phyloP scores from a whole-genome alignment of 1,139 yeast species.

The Magnusiomyces starmeri region DNA sequence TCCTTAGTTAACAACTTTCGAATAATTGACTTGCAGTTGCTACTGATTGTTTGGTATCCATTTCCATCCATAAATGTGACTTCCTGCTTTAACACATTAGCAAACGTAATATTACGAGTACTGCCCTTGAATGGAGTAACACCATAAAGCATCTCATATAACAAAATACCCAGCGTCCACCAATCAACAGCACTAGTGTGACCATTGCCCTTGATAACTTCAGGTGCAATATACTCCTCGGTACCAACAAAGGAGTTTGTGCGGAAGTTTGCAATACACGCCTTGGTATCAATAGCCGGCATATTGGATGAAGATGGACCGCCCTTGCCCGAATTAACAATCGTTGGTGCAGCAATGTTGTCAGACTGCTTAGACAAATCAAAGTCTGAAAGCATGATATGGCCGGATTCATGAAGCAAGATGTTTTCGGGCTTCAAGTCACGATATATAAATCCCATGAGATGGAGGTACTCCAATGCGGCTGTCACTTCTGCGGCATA shows the following conservation, averaged over 20 bases:
- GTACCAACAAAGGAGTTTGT: slow-evolving; percentile 98
- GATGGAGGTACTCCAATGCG: slow-evolving; percentile 87
- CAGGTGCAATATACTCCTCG: slow-evolving; percentile 97
- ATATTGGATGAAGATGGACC: slow-evolving; percentile 28
- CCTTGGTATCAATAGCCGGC: slow-evolving; percentile 71
- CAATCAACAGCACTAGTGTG: slow-evolving; percentile 98
- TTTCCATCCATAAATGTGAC: slow-evolving; percentile 55
- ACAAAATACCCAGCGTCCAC: slow-evolving; percentile 95
- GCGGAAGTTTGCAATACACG: slow-evolving; percentile 90
- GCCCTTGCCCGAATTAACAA: slow-evolving; percentile 32
- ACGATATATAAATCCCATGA: slow-evolving; percentile 94
- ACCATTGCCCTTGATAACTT: slow-evolving; percentile 92
- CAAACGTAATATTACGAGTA: slow-evolving; percentile 80
- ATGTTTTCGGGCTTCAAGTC: slow-evolving; percentile 95
- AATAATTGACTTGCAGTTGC: slow-evolving; percentile 70
- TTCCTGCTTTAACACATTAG: slow-evolving; percentile 77
- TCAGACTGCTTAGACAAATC: slow-evolving; percentile 89
- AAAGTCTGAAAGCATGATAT: slow-evolving; percentile 94
- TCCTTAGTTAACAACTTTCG: slow-evolving; percentile 80
- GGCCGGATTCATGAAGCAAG: slow-evolving; percentile 88
- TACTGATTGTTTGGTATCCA: slow-evolving; percentile 48
- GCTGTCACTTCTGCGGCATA: slow-evolving; percentile 98
- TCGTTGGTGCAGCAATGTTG: slow-evolving; percentile 44
- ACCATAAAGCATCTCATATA: slow-evolving; percentile 91
- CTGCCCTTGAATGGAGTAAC: slow-evolving; percentile 94